These are phyloP conservation scores for Carex kokanica DNA, from an alignment of 176 grass and related monocot genomes.

Conservation along the genomic window DNA sequence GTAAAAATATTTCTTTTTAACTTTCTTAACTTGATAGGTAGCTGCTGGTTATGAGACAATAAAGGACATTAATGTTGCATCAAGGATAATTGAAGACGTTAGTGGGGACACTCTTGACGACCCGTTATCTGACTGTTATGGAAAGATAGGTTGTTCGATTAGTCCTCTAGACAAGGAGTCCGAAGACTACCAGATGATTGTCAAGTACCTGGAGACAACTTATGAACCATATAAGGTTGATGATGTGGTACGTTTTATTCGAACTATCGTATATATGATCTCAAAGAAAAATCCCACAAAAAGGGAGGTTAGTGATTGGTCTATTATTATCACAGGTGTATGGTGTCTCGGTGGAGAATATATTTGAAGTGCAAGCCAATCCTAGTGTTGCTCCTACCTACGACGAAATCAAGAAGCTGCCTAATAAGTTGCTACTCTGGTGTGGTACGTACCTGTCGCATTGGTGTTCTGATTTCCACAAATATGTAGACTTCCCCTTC, in stretches of 20 bases:
- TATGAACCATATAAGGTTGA: constrained; percentile 63
- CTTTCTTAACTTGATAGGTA: constrained; percentile 37
- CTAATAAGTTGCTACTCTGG: constrained; percentile 84
- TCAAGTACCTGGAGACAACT: constrained; percentile 66
- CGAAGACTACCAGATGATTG: constrained; percentile 77
- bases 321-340: constrained; percentile 38
- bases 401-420: constrained; percentile 51
- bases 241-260: constrained; percentile 42
- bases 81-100: constrained; percentile 50
- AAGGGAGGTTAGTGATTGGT: background rate
- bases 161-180: constrained; percentile 44
- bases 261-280: background rate
- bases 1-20: background rate
- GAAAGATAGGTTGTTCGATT: constrained; percentile 51
- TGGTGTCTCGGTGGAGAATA: constrained; percentile 42
- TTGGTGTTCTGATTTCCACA: background rate
- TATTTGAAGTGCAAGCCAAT: constrained; percentile 60
- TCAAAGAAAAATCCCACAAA: background rate
- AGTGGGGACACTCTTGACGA: constrained; percentile 43
- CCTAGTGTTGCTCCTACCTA: constrained; percentile 51
- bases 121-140: constrained; percentile 58
- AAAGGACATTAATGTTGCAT: constrained; percentile 69
- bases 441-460: constrained; percentile 49
- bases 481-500: background rate
- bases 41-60: constrained; percentile 59